Base-by-base conservation (phyloP, 192 early-diverging fungal genomes). In the Podila clonocystis region DNA sequence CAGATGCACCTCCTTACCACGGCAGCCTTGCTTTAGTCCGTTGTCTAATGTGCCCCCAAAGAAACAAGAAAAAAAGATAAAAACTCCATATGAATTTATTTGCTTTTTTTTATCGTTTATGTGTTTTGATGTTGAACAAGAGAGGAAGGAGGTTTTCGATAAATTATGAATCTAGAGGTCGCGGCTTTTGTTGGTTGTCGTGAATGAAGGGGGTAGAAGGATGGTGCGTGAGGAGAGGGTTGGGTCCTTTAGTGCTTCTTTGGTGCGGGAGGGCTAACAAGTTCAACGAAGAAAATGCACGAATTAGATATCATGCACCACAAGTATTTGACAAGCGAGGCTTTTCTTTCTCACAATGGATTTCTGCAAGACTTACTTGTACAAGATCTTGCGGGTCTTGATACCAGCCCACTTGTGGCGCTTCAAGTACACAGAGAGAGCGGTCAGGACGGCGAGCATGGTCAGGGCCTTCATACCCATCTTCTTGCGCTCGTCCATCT, bases 401-500 rank as follows among this genome's bases (percentile, higher is more conserved):
- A 99, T 85, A 67, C 88, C 86, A 31, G 92, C 86, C 92, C 93
- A 98, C 88, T 96, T 97, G 92, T 94, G 92, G 57, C 96, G 84
- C 92, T 99, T 99, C 73, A 93, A 87, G 90, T 92, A 98, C 73
- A 97, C 74, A 7, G 95, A 90, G 34, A 99, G 82, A 48, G 86
- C 88, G 7, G 94, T 89, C 83, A 97, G 83, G 62, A 86, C 82
- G 34, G 89, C 84, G 80, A 92, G 82, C 58, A 99, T 74, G 28
- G 92, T 82, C 58, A 97, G 68, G 15, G 93, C 90, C 92, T 97
- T 97, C 87, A 94, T 76, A 50, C 97, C 97, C 88, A 96, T 93
- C 91, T 91, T 94, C 91, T 98, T 99, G 72, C 97, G 90, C 60
- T 98, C 95, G 74, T 98, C 97, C 65, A 96, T 93, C 82, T 99